Percentiles rank a stretch among this genome's conserved stretches.
Evolutionary conservation across 1,284 basidiomycete species (phyloP).

Genomic region (Ustilago hordei): DNA sequence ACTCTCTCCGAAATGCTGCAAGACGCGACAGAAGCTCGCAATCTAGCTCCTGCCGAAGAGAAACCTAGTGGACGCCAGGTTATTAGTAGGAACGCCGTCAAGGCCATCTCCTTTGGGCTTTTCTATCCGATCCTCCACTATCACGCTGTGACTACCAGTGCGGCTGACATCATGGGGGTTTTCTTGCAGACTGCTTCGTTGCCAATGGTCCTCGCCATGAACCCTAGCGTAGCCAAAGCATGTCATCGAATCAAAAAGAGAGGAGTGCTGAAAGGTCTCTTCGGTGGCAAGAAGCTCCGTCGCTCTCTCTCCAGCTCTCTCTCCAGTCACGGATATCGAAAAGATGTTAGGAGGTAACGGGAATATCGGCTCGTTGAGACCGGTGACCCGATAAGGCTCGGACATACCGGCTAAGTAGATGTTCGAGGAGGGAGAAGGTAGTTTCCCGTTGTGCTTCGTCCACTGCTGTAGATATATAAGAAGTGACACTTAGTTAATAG

Average conservation of each 20-base stretch:
- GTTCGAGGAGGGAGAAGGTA: too few relatives aligned
- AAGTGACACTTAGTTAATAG: too few relatives aligned
- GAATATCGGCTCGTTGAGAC: too few relatives aligned
- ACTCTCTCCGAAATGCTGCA: not conserved
- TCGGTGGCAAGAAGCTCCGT: constrained; percentile 4
- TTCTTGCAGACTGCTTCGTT: constrained; percentile 27
- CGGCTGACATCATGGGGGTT: not conserved
- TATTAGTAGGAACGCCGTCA: not conserved
- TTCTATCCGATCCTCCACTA: not conserved
- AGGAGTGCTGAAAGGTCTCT: not conserved
- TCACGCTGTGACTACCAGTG: not conserved
- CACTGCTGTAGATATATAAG: too few relatives aligned
- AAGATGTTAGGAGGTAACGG: not conserved
- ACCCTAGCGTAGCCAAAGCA: constrained; percentile 10
- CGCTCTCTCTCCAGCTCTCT: constrained; percentile 7
- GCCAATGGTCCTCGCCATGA: constrained; percentile 26
- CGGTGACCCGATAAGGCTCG: too few relatives aligned
- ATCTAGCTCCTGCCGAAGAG: not conserved
- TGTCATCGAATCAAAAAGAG: not conserved
- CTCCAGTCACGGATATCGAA: constrained; percentile 7
- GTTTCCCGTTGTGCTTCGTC: too few relatives aligned
- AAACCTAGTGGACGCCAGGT: not conserved
- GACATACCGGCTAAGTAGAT: too few relatives aligned
- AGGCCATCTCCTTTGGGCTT: not conserved
- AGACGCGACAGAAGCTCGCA: constrained; percentile 1